These are phyloP conservation scores for Fraxinus sp. DNA, from an alignment of 305 asterid species.

Conservation along the genomic window DNA sequence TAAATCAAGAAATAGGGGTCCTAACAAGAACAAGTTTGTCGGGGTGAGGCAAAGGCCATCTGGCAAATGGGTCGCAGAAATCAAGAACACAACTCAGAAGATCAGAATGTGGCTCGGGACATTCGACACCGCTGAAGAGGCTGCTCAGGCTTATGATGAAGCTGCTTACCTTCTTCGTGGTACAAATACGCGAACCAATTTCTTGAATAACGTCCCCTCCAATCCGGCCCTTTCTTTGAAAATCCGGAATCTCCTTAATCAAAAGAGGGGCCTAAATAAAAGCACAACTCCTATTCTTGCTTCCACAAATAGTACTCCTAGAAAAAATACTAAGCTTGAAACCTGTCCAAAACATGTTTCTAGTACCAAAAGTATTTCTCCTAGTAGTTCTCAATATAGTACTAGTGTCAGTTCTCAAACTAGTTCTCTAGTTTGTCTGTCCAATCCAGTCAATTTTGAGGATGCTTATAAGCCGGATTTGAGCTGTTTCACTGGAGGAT, in stretches of 20 bases:
- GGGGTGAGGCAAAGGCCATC: constrained; percentile 32
- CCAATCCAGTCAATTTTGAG: constrained; percentile 28
- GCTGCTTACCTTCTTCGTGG: constrained; percentile 84
- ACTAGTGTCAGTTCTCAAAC: constrained; percentile 13
- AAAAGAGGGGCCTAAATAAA: constrained; percentile 52
- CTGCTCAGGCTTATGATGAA: constrained; percentile 27
- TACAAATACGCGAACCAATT: constrained; percentile 69
- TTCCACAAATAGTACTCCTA: constrained; percentile 10
- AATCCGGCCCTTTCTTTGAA: constrained; percentile 73
- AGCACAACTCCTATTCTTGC: constrained; percentile 18
- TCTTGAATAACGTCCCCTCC: constrained; percentile 49
- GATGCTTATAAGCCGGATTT: constrained; percentile 62
- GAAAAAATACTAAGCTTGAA: constrained; percentile 4
- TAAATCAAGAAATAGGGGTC: constrained; percentile 32
- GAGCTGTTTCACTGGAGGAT: constrained; percentile 42
- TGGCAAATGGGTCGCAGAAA: background rate
- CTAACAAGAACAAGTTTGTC: constrained; percentile 54
- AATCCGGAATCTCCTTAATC: constrained; percentile 65
- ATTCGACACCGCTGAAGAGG: background rate
- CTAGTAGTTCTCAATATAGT: constrained; percentile 20
- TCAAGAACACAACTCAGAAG: background rate
- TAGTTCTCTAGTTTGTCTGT: constrained; percentile 14
- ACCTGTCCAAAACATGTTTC: background rate
- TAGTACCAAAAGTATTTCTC: constrained; percentile 10
- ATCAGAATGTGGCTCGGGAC: background rate